Percentiles rank a stretch among this genome's conserved stretches.
These are phyloP conservation scores for Trifolium repens DNA, from an alignment of 306 rosid species.

Conservation along the genomic window DNA sequence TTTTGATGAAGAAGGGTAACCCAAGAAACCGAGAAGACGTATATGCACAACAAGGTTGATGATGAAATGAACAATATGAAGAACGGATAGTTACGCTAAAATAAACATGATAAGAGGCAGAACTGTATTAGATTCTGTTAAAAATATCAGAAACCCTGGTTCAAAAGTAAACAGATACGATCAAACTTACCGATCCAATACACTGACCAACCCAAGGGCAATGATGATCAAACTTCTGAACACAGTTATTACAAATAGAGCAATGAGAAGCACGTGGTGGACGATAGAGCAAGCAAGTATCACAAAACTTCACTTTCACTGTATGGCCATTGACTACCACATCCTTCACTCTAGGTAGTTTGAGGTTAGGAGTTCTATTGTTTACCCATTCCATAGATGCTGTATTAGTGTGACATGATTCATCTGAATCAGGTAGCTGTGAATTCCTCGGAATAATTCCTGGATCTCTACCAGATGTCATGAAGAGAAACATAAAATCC, in stretches of 20 bases:
- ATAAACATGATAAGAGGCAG: slow-evolving; percentile 31
- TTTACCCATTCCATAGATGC: slow-evolving; percentile 72
- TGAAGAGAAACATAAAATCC: slow-evolving; percentile 77
- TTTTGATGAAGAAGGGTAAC: slow-evolving; percentile 61
- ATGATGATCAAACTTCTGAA: slow-evolving; percentile 94
- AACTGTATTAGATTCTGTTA: slow-evolving; percentile 36
- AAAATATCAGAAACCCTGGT: not conserved
- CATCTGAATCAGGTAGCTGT: slow-evolving; percentile 64
- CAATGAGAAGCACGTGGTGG: slow-evolving; percentile 97
- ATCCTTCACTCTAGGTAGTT: slow-evolving; percentile 76
- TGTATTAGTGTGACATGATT: slow-evolving; percentile 40
- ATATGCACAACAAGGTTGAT: slow-evolving; percentile 72
- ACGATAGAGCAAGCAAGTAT: slow-evolving; percentile 86
- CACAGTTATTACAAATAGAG: slow-evolving; percentile 92
- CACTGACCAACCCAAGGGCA: slow-evolving; percentile 99
- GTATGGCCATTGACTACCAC: slow-evolving; percentile 67
- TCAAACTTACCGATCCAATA: slow-evolving; percentile 75
- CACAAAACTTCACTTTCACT: slow-evolving; percentile 86
- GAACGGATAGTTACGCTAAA: slow-evolving; percentile 92
- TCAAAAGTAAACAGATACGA: not conserved
- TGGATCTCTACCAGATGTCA: slow-evolving; percentile 94
- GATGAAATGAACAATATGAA: slow-evolving; percentile 78
- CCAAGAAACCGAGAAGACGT: slow-evolving; percentile 86
- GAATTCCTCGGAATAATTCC: slow-evolving; percentile 87
- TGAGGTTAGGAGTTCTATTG: slow-evolving; percentile 51